Conservation (phyloP, 2,329 filamentous ascomycete genomes). For the Sordariomycetes sp. region DNA sequence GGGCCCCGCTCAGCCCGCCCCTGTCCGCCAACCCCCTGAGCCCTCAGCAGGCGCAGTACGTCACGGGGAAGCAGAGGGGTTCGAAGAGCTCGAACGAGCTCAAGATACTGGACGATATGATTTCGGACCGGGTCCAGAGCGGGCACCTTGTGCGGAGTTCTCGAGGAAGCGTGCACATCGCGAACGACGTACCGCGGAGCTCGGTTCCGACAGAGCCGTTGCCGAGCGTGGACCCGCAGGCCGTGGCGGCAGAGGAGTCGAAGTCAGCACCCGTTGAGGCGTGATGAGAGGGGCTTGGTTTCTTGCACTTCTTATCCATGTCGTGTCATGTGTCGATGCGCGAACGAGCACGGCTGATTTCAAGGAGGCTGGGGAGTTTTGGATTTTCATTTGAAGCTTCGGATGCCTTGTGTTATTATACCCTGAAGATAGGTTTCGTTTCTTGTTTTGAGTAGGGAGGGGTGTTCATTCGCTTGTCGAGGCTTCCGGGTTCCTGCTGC, state of each 20-base stretch:
- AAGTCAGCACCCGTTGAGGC: background rate
- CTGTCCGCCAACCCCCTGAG: constrained; percentile 19
- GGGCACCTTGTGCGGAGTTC: constrained; percentile 59
- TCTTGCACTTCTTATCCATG: background rate
- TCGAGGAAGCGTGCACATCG: constrained; percentile 51
- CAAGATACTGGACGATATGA: constrained; percentile 96
- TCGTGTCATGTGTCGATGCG: background rate
- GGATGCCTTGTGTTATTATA: background rate
- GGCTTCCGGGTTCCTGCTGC: background rate
- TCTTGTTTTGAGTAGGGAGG: background rate
- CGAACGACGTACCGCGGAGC: constrained; percentile 6
- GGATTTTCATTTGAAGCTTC: background rate
- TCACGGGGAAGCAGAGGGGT: constrained; percentile 32
- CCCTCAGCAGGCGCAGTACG: constrained; percentile 14
- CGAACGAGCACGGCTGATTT: background rate
- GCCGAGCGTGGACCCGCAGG: background rate
- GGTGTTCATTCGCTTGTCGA: background rate
- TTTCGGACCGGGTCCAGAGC: constrained; percentile 73
- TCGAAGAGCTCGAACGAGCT: constrained; percentile 70
- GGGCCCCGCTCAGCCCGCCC: constrained; percentile 13
- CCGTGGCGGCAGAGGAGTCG: background rate
- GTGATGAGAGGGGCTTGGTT: background rate
- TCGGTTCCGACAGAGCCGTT: constrained; percentile 4
- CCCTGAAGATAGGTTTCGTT: background rate
- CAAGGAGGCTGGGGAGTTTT: background rate